phyloP scores from a whole-genome alignment of 257 asterid species.

The Penstemon barbatus region DNA sequence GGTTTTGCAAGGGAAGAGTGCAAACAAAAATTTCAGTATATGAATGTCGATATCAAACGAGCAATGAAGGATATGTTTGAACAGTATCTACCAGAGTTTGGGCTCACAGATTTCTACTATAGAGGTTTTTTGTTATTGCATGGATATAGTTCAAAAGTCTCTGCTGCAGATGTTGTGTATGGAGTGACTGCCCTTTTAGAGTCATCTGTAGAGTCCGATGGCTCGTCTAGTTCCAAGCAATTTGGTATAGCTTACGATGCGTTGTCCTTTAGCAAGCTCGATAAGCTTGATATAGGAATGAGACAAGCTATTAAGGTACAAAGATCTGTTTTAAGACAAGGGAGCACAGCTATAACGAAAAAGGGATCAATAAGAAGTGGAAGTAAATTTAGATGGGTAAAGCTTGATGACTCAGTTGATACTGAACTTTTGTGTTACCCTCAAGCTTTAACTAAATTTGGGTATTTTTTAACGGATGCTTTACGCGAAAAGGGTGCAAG shows the following conservation, averaged over 20 bases:
- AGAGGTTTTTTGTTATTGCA: conserved; percentile 76
- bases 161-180: conserved; percentile 95
- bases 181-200: conserved; percentile 92
- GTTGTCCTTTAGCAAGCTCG: conserved; percentile 67
- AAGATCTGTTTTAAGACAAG: conserved; percentile 91
- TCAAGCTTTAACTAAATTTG: conserved; percentile 91
- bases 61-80: conserved; percentile 96
- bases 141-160: conserved; percentile 86
- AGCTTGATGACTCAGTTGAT: conserved; percentile 85
- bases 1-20: conserved; percentile 92
- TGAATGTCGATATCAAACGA: conserved; percentile 82
- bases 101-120: conserved; percentile 85
- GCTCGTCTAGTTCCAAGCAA: conserved; percentile 75
- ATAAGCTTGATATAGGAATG: conserved; percentile 87
- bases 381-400: conserved; percentile 95
- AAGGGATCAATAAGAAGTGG: conserved; percentile 96
- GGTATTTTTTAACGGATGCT: conserved; percentile 91
- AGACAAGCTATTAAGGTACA: conserved; percentile 90
- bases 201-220: conserved; percentile 74
- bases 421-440: conserved; percentile 77
- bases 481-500: conserved; percentile 96
- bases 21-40: conserved; percentile 89
- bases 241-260: conserved; percentile 89
- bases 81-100: conserved; percentile 83
- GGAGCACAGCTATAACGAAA: conserved; percentile 92